A percentile compares a stretch with the other conserved stretches of the same genome.
Conservation (phyloP, 768 basidiomycete genomes). For the Russula sp. region DNA sequence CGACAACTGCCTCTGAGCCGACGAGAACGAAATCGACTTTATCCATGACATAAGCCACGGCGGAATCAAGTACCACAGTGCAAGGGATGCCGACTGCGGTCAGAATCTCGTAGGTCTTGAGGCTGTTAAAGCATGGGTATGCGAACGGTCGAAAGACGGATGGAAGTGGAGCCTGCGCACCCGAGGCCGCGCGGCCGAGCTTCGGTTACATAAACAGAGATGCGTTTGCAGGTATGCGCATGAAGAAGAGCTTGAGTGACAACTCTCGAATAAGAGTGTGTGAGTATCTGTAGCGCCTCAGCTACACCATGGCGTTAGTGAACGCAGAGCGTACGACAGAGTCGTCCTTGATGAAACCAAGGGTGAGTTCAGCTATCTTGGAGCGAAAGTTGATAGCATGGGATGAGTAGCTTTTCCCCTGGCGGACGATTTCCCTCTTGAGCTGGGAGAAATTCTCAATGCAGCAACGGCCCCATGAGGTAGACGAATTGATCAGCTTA, state of each 20-base stretch:
- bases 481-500: constrained; percentile 19
- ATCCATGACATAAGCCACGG: constrained; percentile 96
- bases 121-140: constrained; percentile 39
- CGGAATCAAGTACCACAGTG: constrained; percentile 91
- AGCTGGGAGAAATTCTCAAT: constrained; percentile 74
- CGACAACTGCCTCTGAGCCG: constrained; percentile 96
- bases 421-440: constrained; percentile 75
- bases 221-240: constrained; percentile 86
- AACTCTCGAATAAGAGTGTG: constrained; percentile 94
- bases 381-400: constrained; percentile 81
- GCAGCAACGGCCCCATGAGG: constrained; percentile 15
- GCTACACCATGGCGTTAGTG: constrained; percentile 18
- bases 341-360: constrained; percentile 92
- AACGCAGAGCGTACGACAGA: constrained; percentile 54
- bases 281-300: constrained; percentile 65
- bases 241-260: constrained; percentile 89
- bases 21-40: constrained; percentile 93
- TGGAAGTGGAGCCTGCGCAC: constrained; percentile 38
- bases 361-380: constrained; percentile 84
- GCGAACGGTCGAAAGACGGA: constrained; percentile 11
- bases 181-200: constrained; percentile 85
- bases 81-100: constrained; percentile 90
- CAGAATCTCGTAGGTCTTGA: constrained; percentile 86
- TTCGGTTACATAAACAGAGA: constrained; percentile 98
- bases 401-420: constrained; percentile 70